Evolutionary conservation across 1,284 basidiomycete species (phyloP).

Genomic region (Fomes fomentarius): DNA sequence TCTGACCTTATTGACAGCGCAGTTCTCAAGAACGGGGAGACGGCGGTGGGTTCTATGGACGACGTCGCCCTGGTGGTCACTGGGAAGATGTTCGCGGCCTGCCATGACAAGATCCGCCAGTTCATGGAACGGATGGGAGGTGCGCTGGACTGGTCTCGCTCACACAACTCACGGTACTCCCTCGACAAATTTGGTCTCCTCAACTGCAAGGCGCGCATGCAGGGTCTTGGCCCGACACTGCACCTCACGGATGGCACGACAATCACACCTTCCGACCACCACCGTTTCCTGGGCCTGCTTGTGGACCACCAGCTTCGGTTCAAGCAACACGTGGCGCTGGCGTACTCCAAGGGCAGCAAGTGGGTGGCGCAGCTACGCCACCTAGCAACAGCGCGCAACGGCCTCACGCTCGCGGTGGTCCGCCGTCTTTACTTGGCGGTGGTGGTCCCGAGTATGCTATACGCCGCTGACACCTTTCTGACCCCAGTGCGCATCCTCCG

Average conservation of each 20-base stretch:
- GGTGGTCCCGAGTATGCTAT: conserved; percentile 41
- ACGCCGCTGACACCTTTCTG: conserved; percentile 39
- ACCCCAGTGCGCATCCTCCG: conserved; percentile 22
- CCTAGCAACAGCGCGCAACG: no score
- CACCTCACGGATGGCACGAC: conserved; percentile 8
- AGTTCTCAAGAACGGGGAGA: conserved; percentile 13
- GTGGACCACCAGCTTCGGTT: no score
- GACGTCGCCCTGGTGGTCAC: conserved; percentile 25
- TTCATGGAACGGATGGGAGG: conserved; percentile 14
- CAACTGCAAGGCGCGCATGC: conserved; percentile 5
- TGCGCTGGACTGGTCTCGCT: conserved; percentile 26
- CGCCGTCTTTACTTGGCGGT: no score
- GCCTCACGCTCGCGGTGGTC: no score
- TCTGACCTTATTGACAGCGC: conserved; percentile 27
- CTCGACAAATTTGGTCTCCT: no score
- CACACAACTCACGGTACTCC: conserved; percentile 28
- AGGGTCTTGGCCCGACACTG: conserved; percentile 13
- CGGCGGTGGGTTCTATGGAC: conserved; percentile 33
- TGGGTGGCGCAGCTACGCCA: no score
- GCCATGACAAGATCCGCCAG: conserved; percentile 15
- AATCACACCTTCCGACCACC: conserved; percentile 7
- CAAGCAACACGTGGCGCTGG: no score
- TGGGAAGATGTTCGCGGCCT: conserved; percentile 13
- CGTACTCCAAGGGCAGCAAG: no score
- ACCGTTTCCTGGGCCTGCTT: no score